Conservation (phyloP, 352 stramenopile species). For the Detonula confervacea region DNA sequence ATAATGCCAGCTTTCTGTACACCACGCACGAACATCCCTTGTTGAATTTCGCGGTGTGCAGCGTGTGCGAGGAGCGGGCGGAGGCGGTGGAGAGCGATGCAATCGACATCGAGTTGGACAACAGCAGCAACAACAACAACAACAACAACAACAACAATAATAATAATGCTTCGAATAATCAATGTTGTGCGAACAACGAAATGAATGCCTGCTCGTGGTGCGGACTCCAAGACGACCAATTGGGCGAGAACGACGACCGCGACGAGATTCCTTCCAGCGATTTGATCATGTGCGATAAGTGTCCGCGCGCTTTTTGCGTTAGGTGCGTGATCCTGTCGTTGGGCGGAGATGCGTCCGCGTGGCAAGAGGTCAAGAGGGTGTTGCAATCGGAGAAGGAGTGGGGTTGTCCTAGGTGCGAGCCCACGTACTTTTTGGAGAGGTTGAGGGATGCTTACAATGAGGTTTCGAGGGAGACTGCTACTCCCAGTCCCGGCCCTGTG, state of each 20-base stretch:
- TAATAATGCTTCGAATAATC: too few relatives aligned
- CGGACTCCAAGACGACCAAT: conserved; percentile 23
- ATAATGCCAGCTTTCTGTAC: conserved; percentile 25
- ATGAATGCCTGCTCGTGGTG: conserved; percentile 49
- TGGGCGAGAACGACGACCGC: conserved; percentile 11
- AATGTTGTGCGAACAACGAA: not conserved
- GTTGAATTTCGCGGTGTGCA: conserved; percentile 59
- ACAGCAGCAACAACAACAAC: not conserved
- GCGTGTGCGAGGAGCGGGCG: conserved; percentile 54
- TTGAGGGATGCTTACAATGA: conserved; percentile 32
- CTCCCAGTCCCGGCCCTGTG: too few relatives aligned
- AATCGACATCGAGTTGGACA: conserved; percentile 18
- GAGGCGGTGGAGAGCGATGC: conserved; percentile 36
- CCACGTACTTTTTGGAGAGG: conserved; percentile 39
- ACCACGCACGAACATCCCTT: conserved; percentile 66
- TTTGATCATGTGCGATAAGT: conserved; percentile 64
- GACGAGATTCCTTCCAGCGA: conserved; percentile 24
- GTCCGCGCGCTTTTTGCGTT: conserved; percentile 58
- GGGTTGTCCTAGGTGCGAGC: conserved; percentile 50
- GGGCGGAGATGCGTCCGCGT: conserved; percentile 24
- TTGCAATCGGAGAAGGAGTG: conserved; percentile 31
- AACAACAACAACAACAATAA: too few relatives aligned
- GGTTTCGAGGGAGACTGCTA: not conserved
- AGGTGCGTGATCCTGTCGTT: conserved; percentile 38
- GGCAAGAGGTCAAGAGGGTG: conserved; percentile 5